Percentiles rank a stretch among this genome's conserved stretches.
phyloP scores from a whole-genome alignment of 1,139 yeast genomes.

The Pichia sp. region DNA sequence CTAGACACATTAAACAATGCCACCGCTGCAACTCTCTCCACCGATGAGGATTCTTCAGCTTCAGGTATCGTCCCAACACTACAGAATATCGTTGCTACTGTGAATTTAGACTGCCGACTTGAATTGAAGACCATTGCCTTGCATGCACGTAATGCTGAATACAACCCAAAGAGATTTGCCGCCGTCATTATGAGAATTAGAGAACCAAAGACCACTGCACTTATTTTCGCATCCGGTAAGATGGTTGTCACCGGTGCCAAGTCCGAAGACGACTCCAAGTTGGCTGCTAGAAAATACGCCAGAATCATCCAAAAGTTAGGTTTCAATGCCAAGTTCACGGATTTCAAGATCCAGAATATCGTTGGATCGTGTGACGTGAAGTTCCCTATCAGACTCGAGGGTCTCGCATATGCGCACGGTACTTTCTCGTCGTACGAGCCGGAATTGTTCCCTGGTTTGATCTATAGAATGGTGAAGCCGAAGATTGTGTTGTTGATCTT shows the following conservation, averaged over 20 bases:
- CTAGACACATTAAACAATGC: not conserved
- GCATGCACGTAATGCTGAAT: conserved; percentile 99
- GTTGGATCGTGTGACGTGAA: conserved; percentile 99
- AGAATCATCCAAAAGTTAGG: conserved; percentile 98
- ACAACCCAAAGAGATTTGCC: conserved; percentile 97
- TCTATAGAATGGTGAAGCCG: conserved; percentile 99
- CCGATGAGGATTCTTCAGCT: conserved; percentile 44
- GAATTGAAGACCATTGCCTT: conserved; percentile 96
- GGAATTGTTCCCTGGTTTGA: conserved; percentile 96
- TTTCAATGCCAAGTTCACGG: conserved; percentile 93
- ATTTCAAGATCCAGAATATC: conserved; percentile 95
- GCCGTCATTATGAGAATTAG: conserved; percentile 99
- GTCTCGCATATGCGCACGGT: conserved; percentile 97
- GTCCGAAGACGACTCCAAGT: conserved; percentile 95
- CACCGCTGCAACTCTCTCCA: no score
- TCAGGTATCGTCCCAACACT: conserved; percentile 96
- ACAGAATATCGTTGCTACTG: conserved; percentile 98
- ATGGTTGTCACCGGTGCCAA: conserved; percentile 99
- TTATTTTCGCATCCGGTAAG: conserved; percentile 97
- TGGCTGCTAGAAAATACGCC: conserved; percentile 97
- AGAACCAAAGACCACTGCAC: conserved; percentile 98
- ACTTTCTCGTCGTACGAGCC: conserved; percentile 99
- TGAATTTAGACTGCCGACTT: conserved; percentile 91
- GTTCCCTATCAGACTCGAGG: conserved; percentile 96
- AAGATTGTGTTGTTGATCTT: conserved; percentile 93